Evolutionary conservation across 352 stramenopile species (phyloP).

Genomic region (Chrysophaeum taylorii): DNA sequence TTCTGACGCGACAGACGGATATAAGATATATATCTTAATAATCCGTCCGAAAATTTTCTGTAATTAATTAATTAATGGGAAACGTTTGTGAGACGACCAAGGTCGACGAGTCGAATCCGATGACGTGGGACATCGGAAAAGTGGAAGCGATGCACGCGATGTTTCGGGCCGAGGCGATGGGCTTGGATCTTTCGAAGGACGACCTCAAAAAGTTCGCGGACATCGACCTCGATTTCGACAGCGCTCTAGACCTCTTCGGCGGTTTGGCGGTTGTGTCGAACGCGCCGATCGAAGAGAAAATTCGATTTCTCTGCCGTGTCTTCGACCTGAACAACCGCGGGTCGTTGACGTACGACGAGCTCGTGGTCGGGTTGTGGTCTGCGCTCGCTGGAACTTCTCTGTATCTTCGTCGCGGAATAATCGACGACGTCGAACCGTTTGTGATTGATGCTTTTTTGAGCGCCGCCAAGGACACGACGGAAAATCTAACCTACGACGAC

Average conservation of each 20-base stretch:
- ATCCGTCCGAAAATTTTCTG: too few species aligned
- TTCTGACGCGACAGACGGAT: too few species aligned
- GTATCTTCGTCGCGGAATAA: too few species aligned
- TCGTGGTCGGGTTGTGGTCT: not conserved
- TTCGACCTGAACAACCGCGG: not conserved
- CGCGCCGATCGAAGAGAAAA: not conserved
- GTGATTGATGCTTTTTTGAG: too few species aligned
- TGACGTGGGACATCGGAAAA: not conserved
- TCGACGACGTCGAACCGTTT: too few species aligned
- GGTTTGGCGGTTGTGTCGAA: not conserved
- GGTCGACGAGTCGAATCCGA: not conserved
- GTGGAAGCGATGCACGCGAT: not conserved
- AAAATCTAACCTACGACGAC: too few species aligned
- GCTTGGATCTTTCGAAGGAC: not conserved
- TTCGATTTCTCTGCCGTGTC: not conserved
- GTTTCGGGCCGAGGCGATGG: not conserved
- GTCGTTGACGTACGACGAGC: not conserved
- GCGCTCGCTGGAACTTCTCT: not conserved
- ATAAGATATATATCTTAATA: too few species aligned
- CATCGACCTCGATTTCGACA: not conserved
- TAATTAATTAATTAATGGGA: too few species aligned
- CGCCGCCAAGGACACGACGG: too few species aligned
- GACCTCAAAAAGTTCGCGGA: not conserved
- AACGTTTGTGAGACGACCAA: too few species aligned
- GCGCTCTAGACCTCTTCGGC: not conserved